Conservation (phyloP, 208 protist species). For the Trypanosoma avium region DNA sequence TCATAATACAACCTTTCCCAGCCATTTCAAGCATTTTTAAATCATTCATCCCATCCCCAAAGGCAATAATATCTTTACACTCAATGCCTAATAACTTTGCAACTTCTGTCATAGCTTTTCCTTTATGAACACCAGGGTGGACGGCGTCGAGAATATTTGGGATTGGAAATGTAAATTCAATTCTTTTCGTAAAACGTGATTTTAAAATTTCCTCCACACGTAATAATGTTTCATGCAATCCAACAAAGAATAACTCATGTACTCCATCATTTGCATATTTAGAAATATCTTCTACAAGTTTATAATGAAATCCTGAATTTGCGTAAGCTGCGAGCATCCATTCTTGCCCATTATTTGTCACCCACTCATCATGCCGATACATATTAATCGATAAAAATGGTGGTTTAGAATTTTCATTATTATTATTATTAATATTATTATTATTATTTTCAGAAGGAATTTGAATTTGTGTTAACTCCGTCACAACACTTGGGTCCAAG, state of each 20-base stretch:
- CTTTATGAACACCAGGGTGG: conserved; percentile 38
- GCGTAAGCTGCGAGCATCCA: conserved; percentile 49
- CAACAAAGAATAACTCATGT: conserved; percentile 43
- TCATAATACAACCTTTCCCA: conserved; percentile 61
- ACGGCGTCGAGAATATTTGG: conserved; percentile 31
- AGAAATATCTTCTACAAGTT: conserved; percentile 30
- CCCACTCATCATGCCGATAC: conserved; percentile 55
- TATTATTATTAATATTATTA: background rate
- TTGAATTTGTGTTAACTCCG: conserved; percentile 44
- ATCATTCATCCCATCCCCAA: conserved; percentile 82
- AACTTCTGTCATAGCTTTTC: conserved; percentile 42
- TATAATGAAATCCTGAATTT: conserved; percentile 45
- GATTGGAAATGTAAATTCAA: conserved; percentile 41
- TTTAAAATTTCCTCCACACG: conserved; percentile 34
- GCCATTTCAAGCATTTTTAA: conserved; percentile 44
- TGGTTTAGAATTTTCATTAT: background rate
- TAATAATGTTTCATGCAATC: conserved; percentile 26
- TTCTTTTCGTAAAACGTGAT: conserved; percentile 25
- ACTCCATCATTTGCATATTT: conserved; percentile 19
- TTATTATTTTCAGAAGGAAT: conserved; percentile 1
- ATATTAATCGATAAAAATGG: conserved; percentile 36
- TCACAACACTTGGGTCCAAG: conserved; percentile 40
- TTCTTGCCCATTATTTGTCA: conserved; percentile 44
- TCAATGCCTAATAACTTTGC: conserved; percentile 35
- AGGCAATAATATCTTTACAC: conserved; percentile 49